Evolutionary conservation across 176 grass and related monocot genomes (phyloP), one percentile per base, ranked within the genome.

Genomic region (Oryza nivara): DNA sequence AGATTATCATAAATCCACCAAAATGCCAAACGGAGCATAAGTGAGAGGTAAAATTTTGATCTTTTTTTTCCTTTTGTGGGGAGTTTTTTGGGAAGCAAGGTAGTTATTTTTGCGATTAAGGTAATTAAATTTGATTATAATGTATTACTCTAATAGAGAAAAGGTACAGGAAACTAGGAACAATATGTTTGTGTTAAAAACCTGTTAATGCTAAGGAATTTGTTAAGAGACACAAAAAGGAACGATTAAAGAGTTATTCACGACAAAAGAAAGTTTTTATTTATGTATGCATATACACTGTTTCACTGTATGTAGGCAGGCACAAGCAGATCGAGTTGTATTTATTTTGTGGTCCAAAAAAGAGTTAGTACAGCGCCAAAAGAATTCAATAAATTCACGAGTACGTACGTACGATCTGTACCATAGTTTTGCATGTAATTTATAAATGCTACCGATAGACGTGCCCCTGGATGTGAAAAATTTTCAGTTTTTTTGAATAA

Each of bases 331-430:
- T 58, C 54, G 54, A 58, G 16, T 58, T 58, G 54, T 58, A 58
- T 58, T 58, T 58, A 58, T 58, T 2, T 20, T 58, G 19, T 58
- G 54, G 54, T 58, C 54, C 54, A 58, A n/a, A 58, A 58, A 58
- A 58, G 20, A 17, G 19, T 58, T 58, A 20, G 54, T 58, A 58
- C 54, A 58, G 54, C 54, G 19, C 54, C 54, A 58, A 63, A 63
- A 63, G n/a, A 63, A 63, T 63, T 63, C n/a, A 63, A 63, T 23
- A 63, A 63, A 23, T 63, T 63, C 58, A 63, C 58, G 58, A 63
- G 58, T 63, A 63, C 58, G 23, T 63, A 63, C 58, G 56, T 63
- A 63, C 58, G n/a, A 23, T 63, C 58, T 5, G 9, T 63, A 23
- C 58, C 0, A 7, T 63, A 63, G 58, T 1, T 63, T 23, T 63